These are phyloP conservation scores for Tinospora cordifolia DNA, from an alignment of 164 flowering plant genomes.

Conservation along the genomic window DNA sequence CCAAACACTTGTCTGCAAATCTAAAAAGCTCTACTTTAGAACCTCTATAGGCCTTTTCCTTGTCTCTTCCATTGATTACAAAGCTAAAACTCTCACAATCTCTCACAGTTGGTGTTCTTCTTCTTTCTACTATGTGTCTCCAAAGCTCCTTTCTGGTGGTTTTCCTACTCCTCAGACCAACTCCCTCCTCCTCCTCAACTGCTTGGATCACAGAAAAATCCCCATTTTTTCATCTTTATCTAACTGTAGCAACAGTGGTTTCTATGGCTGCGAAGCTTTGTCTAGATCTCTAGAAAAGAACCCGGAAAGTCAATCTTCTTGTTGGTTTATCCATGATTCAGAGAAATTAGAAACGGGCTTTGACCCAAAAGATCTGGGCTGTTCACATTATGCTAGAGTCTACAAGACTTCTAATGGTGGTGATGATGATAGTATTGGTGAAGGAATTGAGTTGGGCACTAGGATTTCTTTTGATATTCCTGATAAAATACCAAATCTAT, in stretches of 20 bases:
- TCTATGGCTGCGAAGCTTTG: constrained; percentile 16
- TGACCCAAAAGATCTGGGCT: constrained; percentile 40
- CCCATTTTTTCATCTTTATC: constrained; percentile 9
- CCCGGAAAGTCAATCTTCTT: constrained; percentile 15
- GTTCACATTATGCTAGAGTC: constrained; percentile 36
- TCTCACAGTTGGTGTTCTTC: constrained; percentile 36
- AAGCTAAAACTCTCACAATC: constrained; percentile 31
- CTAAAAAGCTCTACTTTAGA: constrained; percentile 44
- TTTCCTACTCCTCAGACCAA: constrained; percentile 37
- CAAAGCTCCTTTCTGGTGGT: constrained; percentile 40
- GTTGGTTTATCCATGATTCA: constrained; percentile 32
- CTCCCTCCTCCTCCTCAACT: constrained; percentile 52
- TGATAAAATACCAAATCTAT: constrained; percentile 40
- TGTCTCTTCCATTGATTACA: constrained; percentile 38
- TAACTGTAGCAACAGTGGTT: constrained; percentile 21
- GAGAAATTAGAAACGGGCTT: constrained; percentile 31
- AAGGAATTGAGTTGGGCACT: constrained; percentile 34
- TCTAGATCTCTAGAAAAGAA: constrained; percentile 11
- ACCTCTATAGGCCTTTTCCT: constrained; percentile 50
- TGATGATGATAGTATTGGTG: constrained; percentile 4
- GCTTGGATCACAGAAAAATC: constrained; percentile 18
- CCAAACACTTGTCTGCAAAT: constrained; percentile 38
- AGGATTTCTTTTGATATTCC: constrained; percentile 52
- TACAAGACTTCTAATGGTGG: constrained; percentile 14
- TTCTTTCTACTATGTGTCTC: constrained; percentile 33